These are phyloP conservation scores for Sclerotinia sclerotiorum DNA, from an alignment of 2,329 filamentous ascomycete species.

Conservation along the genomic window DNA sequence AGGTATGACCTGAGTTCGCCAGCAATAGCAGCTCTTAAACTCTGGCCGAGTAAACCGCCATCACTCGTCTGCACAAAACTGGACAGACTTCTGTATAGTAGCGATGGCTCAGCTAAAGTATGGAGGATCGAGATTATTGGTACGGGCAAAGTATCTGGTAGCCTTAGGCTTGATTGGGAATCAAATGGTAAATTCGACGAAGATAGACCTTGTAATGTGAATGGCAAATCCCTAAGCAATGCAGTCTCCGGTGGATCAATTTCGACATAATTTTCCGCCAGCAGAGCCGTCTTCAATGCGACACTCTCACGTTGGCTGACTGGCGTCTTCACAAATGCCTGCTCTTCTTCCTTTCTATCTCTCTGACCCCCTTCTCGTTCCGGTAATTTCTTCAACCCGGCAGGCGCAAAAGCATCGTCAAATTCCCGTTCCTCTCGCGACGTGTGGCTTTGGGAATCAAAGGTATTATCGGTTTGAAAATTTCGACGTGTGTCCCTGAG, in stretches of 20 bases:
- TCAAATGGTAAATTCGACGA: constrained; percentile 80
- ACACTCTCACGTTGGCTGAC: constrained; percentile 35
- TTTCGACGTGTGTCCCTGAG: constrained; percentile 23
- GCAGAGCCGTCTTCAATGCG: constrained; percentile 52
- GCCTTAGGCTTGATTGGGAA: constrained; percentile 65
- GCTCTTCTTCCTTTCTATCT: constrained; percentile 39
- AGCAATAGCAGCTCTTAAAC: constrained; percentile 81
- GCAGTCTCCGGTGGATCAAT: constrained; percentile 63
- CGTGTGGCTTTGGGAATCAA: constrained; percentile 40
- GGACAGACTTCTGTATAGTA: constrained; percentile 82
- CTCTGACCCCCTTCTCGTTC: constrained; percentile 38
- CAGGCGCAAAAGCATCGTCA: constrained; percentile 54
- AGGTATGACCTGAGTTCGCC: constrained; percentile 86
- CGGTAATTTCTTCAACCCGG: constrained; percentile 46
- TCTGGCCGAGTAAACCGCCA: constrained; percentile 86
- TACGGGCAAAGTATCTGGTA: constrained; percentile 77
- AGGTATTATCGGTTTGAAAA: constrained; percentile 26
- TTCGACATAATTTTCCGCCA: constrained; percentile 57
- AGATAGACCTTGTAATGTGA: constrained; percentile 87
- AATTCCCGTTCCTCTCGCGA: constrained; percentile 43
- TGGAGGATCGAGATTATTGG: constrained; percentile 86
- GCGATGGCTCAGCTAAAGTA: constrained; percentile 84
- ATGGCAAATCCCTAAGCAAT: constrained; percentile 79
- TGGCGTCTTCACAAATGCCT: constrained; percentile 34
- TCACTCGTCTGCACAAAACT: constrained; percentile 79